Conservation (phyloP, 2,329 filamentous ascomycete species). For the Davidsoniella virescens region DNA sequence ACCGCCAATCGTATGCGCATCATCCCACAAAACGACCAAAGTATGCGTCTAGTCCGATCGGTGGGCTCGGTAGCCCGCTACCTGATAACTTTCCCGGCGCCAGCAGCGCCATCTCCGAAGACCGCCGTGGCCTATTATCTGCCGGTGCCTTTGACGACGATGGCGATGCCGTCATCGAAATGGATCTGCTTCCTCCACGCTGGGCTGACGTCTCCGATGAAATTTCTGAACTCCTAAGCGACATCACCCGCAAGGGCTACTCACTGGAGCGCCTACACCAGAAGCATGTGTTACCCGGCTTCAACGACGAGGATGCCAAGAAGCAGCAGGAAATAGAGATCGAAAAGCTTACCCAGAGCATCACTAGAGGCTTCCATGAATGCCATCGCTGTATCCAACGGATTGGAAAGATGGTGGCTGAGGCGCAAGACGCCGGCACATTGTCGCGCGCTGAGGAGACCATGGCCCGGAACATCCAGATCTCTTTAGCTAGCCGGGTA, state of each 20-base stretch:
- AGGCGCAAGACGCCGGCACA: conserved; percentile 54
- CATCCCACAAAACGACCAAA: conserved; percentile 76
- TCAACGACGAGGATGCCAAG: conserved; percentile 88
- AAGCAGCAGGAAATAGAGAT: conserved; percentile 77
- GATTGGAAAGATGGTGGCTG: conserved; percentile 73
- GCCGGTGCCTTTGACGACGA: conserved; percentile 64
- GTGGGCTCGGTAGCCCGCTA: conserved; percentile 40
- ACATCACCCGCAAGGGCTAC: conserved; percentile 69
- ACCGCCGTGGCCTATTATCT: conserved; percentile 67
- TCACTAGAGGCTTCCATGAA: conserved; percentile 75
- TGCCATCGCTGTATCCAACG: conserved; percentile 81
- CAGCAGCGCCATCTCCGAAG: conserved; percentile 28
- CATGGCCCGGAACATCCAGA: conserved; percentile 93
- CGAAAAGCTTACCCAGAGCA: conserved; percentile 74
- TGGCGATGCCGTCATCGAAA: conserved; percentile 91
- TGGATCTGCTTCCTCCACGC: conserved; percentile 86
- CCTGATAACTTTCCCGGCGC: conserved; percentile 39
- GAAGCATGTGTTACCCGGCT: conserved; percentile 90
- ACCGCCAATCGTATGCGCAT: conserved; percentile 95
- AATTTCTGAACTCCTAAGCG: conserved; percentile 64
- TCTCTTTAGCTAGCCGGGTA: conserved; percentile 71
- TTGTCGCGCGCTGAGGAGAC: conserved; percentile 74
- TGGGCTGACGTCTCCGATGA: conserved; percentile 95
- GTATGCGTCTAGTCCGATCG: conserved; percentile 31
- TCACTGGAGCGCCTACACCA: conserved; percentile 85